Percentiles rank a stretch among this genome's conserved stretches.
These are phyloP conservation scores for Tetracentron sinense DNA, from an alignment of 164 flowering plant species.

Conservation along the genomic window DNA sequence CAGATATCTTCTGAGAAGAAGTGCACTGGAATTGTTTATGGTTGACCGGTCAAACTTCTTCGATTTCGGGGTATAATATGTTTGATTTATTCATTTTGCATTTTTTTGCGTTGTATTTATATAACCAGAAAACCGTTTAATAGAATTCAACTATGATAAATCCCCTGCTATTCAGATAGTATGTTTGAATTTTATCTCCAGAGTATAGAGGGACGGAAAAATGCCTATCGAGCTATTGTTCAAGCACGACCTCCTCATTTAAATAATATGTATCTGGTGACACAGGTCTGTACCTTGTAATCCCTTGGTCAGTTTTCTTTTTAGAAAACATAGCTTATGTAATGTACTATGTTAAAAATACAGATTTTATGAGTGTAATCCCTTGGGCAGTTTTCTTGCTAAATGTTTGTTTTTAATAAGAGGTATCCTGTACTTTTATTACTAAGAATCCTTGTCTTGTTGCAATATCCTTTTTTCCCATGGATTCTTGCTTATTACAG, in stretches of 20 bases:
- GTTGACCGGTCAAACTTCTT: constrained; percentile 94
- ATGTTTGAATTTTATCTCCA: constrained; percentile 23
- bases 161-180: neutral
- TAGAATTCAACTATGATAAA: neutral
- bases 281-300: constrained; percentile 58
- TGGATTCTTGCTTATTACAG: constrained; percentile 95
- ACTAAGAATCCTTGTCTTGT: constrained; percentile 4
- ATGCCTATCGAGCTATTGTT: constrained; percentile 91
- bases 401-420: constrained; percentile 2
- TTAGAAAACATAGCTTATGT: too few relatives aligned
- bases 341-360: too few relatives aligned
- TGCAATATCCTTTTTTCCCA: constrained; percentile 98
- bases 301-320: too few relatives aligned
- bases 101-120: constrained; percentile 5
- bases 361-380: too few relatives aligned
- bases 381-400: constrained; percentile 59
- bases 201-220: constrained; percentile 78
- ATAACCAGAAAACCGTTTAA: neutral
- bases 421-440: neutral
- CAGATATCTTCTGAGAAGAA: constrained; percentile 95
- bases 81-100: neutral
- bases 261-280: constrained; percentile 89
- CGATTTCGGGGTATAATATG: constrained; percentile 82
- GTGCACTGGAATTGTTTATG: constrained; percentile 96
- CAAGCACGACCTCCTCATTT: constrained; percentile 91